Evolutionary conservation across 768 basidiomycete genomes (phyloP).

Genomic region (Auricularia sp.): DNA sequence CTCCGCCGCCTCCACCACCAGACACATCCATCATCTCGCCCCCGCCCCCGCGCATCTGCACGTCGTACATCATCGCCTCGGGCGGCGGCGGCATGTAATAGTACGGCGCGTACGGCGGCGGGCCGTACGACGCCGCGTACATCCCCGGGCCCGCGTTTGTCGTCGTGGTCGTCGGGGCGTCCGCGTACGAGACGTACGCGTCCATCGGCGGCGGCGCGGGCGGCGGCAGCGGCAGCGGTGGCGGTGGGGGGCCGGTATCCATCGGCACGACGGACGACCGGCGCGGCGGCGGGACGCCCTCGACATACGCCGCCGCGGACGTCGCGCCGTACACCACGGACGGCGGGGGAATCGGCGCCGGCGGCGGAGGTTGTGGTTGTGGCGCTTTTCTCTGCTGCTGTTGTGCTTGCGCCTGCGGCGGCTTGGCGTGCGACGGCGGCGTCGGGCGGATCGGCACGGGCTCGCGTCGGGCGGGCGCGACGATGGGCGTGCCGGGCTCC

Average conservation of each 20-base stretch:
- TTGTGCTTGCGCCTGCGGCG: background rate
- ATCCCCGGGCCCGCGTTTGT: too few relatives aligned
- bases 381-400: background rate
- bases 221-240: too few relatives aligned
- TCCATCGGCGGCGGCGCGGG: too few relatives aligned
- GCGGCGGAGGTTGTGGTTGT: background rate
- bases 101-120: too few relatives aligned
- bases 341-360: background rate
- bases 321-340: background rate
- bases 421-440: background rate
- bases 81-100: too few relatives aligned
- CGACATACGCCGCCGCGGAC: background rate
- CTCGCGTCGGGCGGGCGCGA: background rate
- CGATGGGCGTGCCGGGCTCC: background rate
- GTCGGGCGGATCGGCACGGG: background rate
- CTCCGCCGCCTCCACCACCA: background rate
- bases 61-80: too few relatives aligned
- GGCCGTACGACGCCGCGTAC: too few relatives aligned
- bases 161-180: too few relatives aligned
- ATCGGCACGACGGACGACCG: too few relatives aligned
- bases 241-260: too few relatives aligned
- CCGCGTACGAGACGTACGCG: too few relatives aligned
- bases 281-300: background rate
- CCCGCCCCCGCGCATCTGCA: background rate
- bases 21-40: background rate